These are phyloP conservation scores for Rhizodiscina lignyota DNA, from an alignment of 495 filamentous ascomycete species.

Conservation along the genomic window DNA sequence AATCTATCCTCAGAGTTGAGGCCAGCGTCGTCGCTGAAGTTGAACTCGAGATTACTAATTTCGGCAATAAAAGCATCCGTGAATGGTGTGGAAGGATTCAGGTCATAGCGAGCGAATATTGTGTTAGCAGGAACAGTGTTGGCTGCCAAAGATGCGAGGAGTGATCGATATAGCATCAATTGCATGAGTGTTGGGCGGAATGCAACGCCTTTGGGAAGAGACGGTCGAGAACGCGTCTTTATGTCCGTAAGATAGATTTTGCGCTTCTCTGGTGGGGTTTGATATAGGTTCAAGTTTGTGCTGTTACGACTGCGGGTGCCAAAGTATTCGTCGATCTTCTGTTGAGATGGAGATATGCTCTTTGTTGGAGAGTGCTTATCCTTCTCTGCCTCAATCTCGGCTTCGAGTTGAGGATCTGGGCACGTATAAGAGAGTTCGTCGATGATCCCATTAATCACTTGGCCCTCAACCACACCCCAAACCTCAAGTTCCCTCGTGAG, in stretches of 20 bases:
- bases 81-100: conserved; percentile 48
- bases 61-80: conserved; percentile 68
- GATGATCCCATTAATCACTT: conserved; percentile 77
- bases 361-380: neutral
- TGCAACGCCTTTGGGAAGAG: conserved; percentile 47
- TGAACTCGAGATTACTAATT: conserved; percentile 50
- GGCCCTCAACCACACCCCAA: conserved; percentile 76
- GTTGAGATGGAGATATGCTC: neutral
- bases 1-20: neutral
- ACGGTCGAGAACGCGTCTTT: conserved; percentile 56
- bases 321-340: too few species aligned
- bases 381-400: conserved; percentile 9
- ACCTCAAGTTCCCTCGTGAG: conserved; percentile 80
- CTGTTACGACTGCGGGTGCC: too few species aligned
- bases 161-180: conserved; percentile 79
- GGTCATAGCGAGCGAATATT: conserved; percentile 51
- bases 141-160: conserved; percentile 57
- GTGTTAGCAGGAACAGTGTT: conserved; percentile 48
- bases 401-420: conserved; percentile 54
- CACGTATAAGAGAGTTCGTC: conserved; percentile 70
- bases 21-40: conserved; percentile 19
- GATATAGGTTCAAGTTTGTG: neutral
- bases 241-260: conserved; percentile 69
- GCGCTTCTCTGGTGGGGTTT: conserved; percentile 2
- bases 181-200: conserved; percentile 69